Evolutionary conservation across 1,139 yeast species (phyloP).

Genomic region (Debaryomycetaceae sp.): DNA sequence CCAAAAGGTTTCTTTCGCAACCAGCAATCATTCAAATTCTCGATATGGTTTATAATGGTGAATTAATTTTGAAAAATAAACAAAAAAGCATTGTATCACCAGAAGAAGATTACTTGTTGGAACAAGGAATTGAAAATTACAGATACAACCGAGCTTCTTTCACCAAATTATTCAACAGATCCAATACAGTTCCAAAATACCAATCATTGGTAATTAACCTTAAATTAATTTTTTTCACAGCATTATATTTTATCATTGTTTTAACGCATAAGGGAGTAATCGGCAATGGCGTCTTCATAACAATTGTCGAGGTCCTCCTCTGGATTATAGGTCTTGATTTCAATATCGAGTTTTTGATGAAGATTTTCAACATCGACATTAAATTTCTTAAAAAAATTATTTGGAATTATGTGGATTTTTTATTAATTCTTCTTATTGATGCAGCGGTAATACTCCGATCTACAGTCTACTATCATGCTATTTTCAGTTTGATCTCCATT

Average conservation of each 20-base stretch:
- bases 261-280: constrained; percentile 20
- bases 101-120: constrained; percentile 23
- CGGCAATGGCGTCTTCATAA: constrained; percentile 5
- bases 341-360: constrained; percentile 37
- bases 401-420: constrained; percentile 41
- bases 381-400: constrained; percentile 34
- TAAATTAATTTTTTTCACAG: constrained; percentile 30
- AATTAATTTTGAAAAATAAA: constrained; percentile 23
- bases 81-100: constrained; percentile 30
- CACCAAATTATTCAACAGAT: constrained; percentile 25
- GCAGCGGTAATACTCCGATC: constrained; percentile 24
- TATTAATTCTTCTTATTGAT: constrained; percentile 30
- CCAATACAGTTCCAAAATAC: constrained; percentile 41
- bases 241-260: constrained; percentile 31
- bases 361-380: constrained; percentile 42
- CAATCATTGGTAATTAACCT: constrained; percentile 42
- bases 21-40: constrained; percentile 52
- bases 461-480: constrained; percentile 23
- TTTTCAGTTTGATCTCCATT: constrained; percentile 48
- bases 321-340: constrained; percentile 36
- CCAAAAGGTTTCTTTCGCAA: constrained; percentile 54
- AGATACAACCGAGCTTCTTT: constrained; percentile 29
- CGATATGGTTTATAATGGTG: constrained; percentile 56
- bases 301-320: constrained; percentile 22
- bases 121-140: constrained; percentile 36